Base-by-base conservation (phyloP, 2,329 filamentous ascomycete genomes). In the Acephala macrosclerotiorum region DNA sequence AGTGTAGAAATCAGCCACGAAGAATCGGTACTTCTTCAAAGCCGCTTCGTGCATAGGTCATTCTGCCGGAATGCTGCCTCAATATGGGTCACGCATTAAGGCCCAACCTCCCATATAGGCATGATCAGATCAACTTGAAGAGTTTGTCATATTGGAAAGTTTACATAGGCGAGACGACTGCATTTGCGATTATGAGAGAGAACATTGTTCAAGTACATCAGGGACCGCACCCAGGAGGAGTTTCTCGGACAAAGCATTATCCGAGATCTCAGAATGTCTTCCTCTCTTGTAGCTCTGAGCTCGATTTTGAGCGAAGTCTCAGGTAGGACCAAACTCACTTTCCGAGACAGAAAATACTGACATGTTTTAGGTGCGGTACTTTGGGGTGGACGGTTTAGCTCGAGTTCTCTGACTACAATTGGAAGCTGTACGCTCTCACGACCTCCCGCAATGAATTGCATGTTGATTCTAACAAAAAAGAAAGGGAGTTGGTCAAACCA, bases 341-440 rank as follows among this genome's bases (percentile, higher is more conserved):
- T 20, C 3, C 29, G 25, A 45, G 14, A 20, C 33, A 16, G 14
- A 4, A 22, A 20, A 33, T 60, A 11, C 58, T 33, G 26, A 29
- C n/a, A 26, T 16, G 47, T 29, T 16, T 49, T 14, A 53, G 58
- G 45, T 38, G 38, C 45, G n/a, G 45, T 61, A 8, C 77, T 87
- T 11, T 90, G 87, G 87, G 87, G 90, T 74, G 87, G 87, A 49
- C 85, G 87, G 60, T 87, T 89, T 80, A 89, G 89, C 75, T 80
- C 82, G 14, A 81, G 81, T 45, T 72, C 80, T 8, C 85, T 53
- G 12, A 3, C 58, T 7, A 61, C 58, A 1, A 40, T 61, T 45
- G 40, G 58, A 86, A 89, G 73, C 80, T 90, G 38, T 79, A 82
- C 20, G 45, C n/a, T 22, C 2, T 73, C 20, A 4, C 3, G 11